Conservation (phyloP, 2,329 filamentous ascomycete genomes). For the Pseudogymnoascus sp. region DNA sequence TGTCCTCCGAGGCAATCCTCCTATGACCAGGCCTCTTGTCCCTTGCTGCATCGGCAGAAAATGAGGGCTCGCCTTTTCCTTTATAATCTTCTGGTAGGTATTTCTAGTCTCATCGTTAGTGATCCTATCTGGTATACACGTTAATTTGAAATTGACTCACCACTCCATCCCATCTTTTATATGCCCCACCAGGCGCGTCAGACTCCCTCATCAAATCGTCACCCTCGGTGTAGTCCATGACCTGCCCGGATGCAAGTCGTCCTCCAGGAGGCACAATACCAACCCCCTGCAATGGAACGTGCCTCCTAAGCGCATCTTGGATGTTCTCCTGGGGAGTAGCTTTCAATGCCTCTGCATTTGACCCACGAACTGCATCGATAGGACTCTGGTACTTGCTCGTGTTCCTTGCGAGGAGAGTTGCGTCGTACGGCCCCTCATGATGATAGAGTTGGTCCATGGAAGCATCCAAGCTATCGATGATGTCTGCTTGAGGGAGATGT, state of each 20-base stretch:
- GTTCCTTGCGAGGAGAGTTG: slow-evolving; percentile 68
- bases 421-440: slow-evolving; percentile 86
- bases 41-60: slow-evolving; percentile 57
- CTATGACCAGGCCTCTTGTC: slow-evolving; percentile 35
- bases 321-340: slow-evolving; percentile 77
- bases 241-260: slow-evolving; percentile 56
- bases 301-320: slow-evolving; percentile 59
- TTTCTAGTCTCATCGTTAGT: slow-evolving; percentile 34
- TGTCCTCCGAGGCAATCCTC: slow-evolving; percentile 21
- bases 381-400: slow-evolving; percentile 53
- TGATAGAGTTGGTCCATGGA: slow-evolving; percentile 62
- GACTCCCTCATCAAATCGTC: slow-evolving; percentile 72
- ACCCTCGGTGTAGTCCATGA: slow-evolving; percentile 77
- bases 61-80: slow-evolving; percentile 73
- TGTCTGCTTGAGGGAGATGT: slow-evolving; percentile 60
- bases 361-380: slow-evolving; percentile 63
- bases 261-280: slow-evolving; percentile 67
- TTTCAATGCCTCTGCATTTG: slow-evolving; percentile 66
- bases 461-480: slow-evolving; percentile 71
- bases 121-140: slow-evolving; percentile 13
- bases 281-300: slow-evolving; percentile 74
- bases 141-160: slow-evolving; percentile 42
- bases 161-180: slow-evolving; percentile 64
- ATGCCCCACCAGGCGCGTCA: slow-evolving; percentile 61
- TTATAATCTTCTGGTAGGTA: slow-evolving; percentile 73